Percentiles rank a stretch among this genome's conserved stretches.
These are phyloP conservation scores for Leonotis leonurus DNA, from an alignment of 257 asterid species.

Conservation along the genomic window DNA sequence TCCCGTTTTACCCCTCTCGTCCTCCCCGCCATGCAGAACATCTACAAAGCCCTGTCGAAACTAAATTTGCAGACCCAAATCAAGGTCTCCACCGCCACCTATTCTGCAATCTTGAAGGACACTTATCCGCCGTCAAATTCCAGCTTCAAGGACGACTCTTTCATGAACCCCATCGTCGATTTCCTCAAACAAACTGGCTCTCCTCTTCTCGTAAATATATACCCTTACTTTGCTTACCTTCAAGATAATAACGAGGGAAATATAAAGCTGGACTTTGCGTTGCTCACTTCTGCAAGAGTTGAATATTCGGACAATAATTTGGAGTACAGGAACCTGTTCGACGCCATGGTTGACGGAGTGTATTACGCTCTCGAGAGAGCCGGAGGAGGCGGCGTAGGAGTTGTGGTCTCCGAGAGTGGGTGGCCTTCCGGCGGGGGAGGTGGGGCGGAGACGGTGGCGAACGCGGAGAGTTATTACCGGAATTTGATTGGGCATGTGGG, in stretches of 20 bases:
- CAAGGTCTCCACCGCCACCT: constrained; percentile 31
- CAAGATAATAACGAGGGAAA: accelerated
- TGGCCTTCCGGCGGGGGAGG: constrained; percentile 38
- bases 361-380: constrained; percentile 38
- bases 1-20: not conserved
- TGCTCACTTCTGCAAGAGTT: constrained; percentile 8
- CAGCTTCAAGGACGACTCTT: not conserved
- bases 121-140: constrained; percentile 31
- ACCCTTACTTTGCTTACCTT: constrained; percentile 40
- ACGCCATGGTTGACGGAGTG: constrained; percentile 38
- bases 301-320: not conserved
- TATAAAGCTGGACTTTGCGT: constrained; percentile 23
- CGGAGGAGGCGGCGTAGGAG: constrained; percentile 14
- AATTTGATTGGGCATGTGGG: no score
- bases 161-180: constrained; percentile 22
- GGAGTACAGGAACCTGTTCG: constrained; percentile 33
- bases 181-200: constrained; percentile 1
- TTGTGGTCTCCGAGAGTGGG: constrained; percentile 52
- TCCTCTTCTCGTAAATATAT: constrained; percentile 30
- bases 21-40: constrained; percentile 27
- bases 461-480: no score
- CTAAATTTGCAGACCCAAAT: constrained; percentile 10
- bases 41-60: constrained; percentile 11
- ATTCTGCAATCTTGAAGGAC: constrained; percentile 7
- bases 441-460: no score